Conservation (phyloP, 495 filamentous ascomycete genomes). For the Hypoxylon cercidicola region DNA sequence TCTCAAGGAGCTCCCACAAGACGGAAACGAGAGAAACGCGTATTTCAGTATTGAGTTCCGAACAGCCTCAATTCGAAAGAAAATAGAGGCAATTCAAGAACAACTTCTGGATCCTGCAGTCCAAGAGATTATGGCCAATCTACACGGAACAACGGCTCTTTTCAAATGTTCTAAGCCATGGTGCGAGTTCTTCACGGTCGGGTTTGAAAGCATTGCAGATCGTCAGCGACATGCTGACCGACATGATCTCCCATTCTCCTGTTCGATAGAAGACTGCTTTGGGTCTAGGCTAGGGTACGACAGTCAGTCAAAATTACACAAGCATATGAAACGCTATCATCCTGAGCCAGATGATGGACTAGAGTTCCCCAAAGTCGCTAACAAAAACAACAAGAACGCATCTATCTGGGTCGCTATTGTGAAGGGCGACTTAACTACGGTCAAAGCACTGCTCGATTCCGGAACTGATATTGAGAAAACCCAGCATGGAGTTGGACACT, state of each 20-base stretch:
- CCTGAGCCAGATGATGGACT: not conserved
- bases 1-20: not conserved
- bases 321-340: not conserved
- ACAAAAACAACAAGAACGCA: not conserved
- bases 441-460: conserved; percentile 1
- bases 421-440: not conserved
- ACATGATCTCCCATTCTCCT: not conserved
- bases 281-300: not conserved
- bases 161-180: conserved; percentile 3
- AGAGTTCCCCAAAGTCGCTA: not conserved
- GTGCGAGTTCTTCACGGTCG: conserved; percentile 3
- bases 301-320: not conserved
- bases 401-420: not conserved
- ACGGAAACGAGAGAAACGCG: conserved; percentile 2
- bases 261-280: not conserved
- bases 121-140: not conserved
- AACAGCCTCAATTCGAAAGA: not conserved
- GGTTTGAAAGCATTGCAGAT: not conserved
- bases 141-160: not conserved
- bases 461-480: not conserved
- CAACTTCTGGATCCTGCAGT: not conserved
- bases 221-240: not conserved
- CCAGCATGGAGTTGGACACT: not conserved
- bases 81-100: not conserved
- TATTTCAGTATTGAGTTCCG: conserved; percentile 1